Evolutionary conservation across 768 basidiomycete species (phyloP).

Genomic region (Pulveroboletus frians): DNA sequence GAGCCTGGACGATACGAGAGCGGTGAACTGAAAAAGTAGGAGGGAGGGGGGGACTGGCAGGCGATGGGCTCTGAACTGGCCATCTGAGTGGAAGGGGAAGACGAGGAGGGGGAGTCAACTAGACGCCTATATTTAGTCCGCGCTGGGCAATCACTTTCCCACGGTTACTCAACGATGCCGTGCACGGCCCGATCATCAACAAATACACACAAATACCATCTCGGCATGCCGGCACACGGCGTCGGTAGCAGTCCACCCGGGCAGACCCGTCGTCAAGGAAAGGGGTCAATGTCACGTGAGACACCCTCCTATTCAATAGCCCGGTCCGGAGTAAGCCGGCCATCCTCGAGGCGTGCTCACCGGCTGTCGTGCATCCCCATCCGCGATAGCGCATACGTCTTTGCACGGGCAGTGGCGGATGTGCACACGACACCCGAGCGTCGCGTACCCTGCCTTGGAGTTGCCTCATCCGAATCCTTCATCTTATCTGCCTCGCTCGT

Average conservation of each 20-base stretch:
- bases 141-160: slow-evolving; percentile 22
- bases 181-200: slow-evolving; percentile 26
- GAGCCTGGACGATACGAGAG: slow-evolving; percentile 67
- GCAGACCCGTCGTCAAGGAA: too few species aligned
- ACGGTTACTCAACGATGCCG: slow-evolving; percentile 23
- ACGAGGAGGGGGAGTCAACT: slow-evolving; percentile 7
- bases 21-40: slow-evolving; percentile 52
- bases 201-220: slow-evolving; percentile 16
- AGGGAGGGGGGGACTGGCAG: slow-evolving; percentile 22
- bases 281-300: too few species aligned
- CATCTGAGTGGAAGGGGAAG: slow-evolving; percentile 21
- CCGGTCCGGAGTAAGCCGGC: too few species aligned
- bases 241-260: too few species aligned
- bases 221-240: slow-evolving; percentile 26
- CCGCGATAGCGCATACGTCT: too few species aligned
- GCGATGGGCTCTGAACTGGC: slow-evolving; percentile 42
- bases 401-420: too few species aligned
- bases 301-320: too few species aligned
- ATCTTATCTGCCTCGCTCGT: slow-evolving; percentile 3
- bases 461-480: not conserved
- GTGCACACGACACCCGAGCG: too few species aligned
- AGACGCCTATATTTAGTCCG: slow-evolving; percentile 30
- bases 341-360: too few species aligned
- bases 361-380: too few species aligned
- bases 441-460: not conserved